Evolutionary conservation across 257 asterid species (phyloP).

Genomic region (Scutellaria baicalensis): DNA sequence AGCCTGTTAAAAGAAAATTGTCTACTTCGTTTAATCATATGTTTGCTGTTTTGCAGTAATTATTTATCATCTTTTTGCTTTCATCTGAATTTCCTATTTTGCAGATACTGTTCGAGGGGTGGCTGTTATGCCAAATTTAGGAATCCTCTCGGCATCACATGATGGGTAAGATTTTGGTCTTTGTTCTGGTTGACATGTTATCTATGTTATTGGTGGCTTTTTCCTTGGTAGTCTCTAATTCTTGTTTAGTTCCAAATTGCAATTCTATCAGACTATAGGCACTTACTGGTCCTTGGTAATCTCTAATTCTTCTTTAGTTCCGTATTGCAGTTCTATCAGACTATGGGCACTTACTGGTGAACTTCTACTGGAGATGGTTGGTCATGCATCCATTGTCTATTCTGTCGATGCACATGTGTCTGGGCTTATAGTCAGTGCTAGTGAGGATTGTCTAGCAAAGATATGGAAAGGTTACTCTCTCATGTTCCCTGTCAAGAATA

Average conservation of each 20-base stretch:
- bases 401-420: constrained; percentile 86
- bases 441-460: constrained; percentile 90
- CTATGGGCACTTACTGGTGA: constrained; percentile 88
- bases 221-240: constrained; percentile 9
- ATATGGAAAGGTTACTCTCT: constrained; percentile 83
- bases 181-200: background rate
- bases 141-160: constrained; percentile 93
- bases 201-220: background rate
- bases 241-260: constrained; percentile 29
- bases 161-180: constrained; percentile 61
- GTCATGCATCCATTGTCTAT: constrained; percentile 88
- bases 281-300: constrained; percentile 38
- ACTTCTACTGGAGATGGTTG: constrained; percentile 90
- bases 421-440: constrained; percentile 89
- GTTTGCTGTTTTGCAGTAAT: background rate
- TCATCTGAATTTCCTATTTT: constrained; percentile 1
- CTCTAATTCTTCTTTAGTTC: constrained; percentile 20
- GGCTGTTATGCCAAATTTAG: constrained; percentile 76
- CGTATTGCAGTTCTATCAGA: constrained; percentile 65
- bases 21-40: background rate
- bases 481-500: background rate
- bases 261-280: constrained; percentile 91
- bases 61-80: background rate
- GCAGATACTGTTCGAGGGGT: constrained; percentile 94
- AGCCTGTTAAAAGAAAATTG: background rate